phyloP scores from a whole-genome alignment of 2,329 filamentous ascomycete species.

The Trichoderma pleuroti region DNA sequence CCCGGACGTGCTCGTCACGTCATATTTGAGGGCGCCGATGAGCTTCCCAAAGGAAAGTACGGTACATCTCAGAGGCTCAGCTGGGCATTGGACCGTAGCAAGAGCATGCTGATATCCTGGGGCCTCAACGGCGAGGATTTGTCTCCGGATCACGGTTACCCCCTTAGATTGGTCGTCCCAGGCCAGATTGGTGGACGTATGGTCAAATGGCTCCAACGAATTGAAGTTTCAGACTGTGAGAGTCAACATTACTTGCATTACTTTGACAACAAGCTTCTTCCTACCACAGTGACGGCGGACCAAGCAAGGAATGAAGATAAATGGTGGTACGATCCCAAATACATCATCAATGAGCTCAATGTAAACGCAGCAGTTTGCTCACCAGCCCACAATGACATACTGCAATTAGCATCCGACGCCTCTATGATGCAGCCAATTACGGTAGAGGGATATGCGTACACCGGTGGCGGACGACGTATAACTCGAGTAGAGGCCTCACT shows the following conservation, averaged over 20 bases:
- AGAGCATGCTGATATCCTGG: constrained; percentile 82
- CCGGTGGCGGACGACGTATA: constrained; percentile 78
- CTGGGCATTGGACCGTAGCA: constrained; percentile 62
- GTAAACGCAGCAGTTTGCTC: constrained; percentile 79
- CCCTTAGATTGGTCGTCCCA: constrained; percentile 77
- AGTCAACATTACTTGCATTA: constrained; percentile 94
- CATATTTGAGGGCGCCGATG: constrained; percentile 88
- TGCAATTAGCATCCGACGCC: constrained; percentile 30
- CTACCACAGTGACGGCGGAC: constrained; percentile 81
- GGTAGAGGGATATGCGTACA: constrained; percentile 85
- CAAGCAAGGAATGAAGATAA: constrained; percentile 68
- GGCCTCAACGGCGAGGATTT: constrained; percentile 86
- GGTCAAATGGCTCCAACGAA: constrained; percentile 85
- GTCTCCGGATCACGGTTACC: constrained; percentile 80
- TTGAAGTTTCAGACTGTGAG: constrained; percentile 72
- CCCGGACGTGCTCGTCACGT: constrained; percentile 68
- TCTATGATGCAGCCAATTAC: constrained; percentile 60
- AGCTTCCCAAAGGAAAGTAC: constrained; percentile 79
- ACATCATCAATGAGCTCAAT: constrained; percentile 89
- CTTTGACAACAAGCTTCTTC: constrained; percentile 86
- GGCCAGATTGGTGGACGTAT: constrained; percentile 89
- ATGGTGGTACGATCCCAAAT: constrained; percentile 85
- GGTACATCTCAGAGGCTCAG: neutral
- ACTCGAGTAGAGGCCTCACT: constrained; percentile 80
- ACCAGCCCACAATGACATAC: constrained; percentile 58